Percentiles rank a stretch among this genome's conserved stretches.
phyloP scores from a whole-genome alignment of 2,329 filamentous ascomycete species.

The Colletotrichum sp. region DNA sequence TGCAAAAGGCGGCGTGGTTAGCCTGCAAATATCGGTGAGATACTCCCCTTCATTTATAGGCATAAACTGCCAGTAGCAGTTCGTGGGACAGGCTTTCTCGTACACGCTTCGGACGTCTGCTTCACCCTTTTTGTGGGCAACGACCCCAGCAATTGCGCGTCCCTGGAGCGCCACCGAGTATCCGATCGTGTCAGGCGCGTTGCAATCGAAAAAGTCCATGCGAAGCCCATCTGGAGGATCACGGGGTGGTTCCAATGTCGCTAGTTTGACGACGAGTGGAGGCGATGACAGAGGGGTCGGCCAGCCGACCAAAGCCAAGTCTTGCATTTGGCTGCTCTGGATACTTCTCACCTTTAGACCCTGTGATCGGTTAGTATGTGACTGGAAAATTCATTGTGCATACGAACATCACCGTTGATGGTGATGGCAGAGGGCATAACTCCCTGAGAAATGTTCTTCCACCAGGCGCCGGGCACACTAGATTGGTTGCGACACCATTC shows the following conservation, averaged over 20 bases:
- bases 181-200: not conserved
- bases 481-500: not conserved
- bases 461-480: not conserved
- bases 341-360: not conserved
- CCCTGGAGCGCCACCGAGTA: not conserved
- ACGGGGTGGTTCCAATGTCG: not conserved
- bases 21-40: not conserved
- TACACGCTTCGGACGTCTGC: not conserved
- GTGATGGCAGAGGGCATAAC: not conserved
- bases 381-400: not conserved
- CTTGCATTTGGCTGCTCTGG: not conserved
- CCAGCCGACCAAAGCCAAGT: not conserved
- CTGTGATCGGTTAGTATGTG: not conserved
- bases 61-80: not conserved
- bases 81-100: not conserved
- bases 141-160: not conserved
- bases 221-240: not conserved
- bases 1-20: not conserved
- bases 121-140: not conserved
- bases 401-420: not conserved
- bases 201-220: not conserved
- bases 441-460: not conserved
- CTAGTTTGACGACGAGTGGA: not conserved
- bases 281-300: not conserved
- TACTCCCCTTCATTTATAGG: not conserved